These are phyloP conservation scores for Fusarium sp. DNA, from an alignment of 2,329 filamentous ascomycete genomes.

Conservation along the genomic window DNA sequence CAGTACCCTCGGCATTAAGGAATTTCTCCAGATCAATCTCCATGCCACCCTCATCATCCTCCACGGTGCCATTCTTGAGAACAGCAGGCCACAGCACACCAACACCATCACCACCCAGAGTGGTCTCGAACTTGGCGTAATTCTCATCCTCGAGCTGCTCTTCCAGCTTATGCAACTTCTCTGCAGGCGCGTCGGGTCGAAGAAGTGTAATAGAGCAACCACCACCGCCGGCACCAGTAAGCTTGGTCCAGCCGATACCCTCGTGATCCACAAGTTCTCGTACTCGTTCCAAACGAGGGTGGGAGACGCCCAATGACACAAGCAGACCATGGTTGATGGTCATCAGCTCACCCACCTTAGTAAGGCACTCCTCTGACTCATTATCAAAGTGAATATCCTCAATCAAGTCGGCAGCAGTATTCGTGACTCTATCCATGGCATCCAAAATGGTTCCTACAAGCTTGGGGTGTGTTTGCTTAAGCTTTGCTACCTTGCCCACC, in stretches of 20 bases:
- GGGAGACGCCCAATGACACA: slow-evolving; percentile 91
- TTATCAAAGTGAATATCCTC: slow-evolving; percentile 75
- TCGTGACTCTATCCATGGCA: slow-evolving; percentile 81
- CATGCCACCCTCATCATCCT: slow-evolving; percentile 83
- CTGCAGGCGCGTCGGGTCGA: slow-evolving; percentile 70
- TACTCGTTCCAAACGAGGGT: slow-evolving; percentile 91
- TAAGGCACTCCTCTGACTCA: slow-evolving; percentile 71
- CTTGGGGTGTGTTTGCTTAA: slow-evolving; percentile 78
- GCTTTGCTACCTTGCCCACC: slow-evolving; percentile 83
- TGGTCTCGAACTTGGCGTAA: slow-evolving; percentile 88
- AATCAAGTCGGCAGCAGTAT: slow-evolving; percentile 66
- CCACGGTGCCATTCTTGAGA: slow-evolving; percentile 83
- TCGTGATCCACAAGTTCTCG: slow-evolving; percentile 91
- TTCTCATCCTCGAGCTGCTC: slow-evolving; percentile 74
- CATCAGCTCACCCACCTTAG: slow-evolving; percentile 86
- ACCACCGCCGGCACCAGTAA: slow-evolving; percentile 94
- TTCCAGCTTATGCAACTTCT: slow-evolving; percentile 73
- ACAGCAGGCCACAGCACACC: slow-evolving; percentile 95
- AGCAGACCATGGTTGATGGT: slow-evolving; percentile 93
- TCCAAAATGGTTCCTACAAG: slow-evolving; percentile 86
- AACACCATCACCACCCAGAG: slow-evolving; percentile 91
- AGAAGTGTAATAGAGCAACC: slow-evolving; percentile 95
- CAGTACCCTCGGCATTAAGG: slow-evolving; percentile 83
- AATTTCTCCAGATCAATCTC: slow-evolving; percentile 92
- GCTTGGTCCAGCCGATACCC: slow-evolving; percentile 94